These are phyloP conservation scores for Shiraia sp. DNA, from an alignment of 2,329 filamentous ascomycete species.

Conservation along the genomic window DNA sequence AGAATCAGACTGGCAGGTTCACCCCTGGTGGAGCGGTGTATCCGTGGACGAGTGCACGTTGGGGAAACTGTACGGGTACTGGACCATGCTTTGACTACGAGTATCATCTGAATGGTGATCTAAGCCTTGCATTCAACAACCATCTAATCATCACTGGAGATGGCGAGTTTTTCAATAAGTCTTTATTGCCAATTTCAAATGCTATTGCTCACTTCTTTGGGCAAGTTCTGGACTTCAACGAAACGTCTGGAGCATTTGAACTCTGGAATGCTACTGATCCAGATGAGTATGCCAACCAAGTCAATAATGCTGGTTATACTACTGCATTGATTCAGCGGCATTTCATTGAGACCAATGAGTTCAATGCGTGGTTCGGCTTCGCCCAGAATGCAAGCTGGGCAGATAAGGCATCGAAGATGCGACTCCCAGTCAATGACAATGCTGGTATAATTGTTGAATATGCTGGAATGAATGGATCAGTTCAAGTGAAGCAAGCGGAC, in stretches of 20 bases:
- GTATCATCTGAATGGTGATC: constrained; percentile 73
- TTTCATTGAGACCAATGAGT: constrained; percentile 60
- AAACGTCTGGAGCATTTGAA: constrained; percentile 38
- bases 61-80: constrained; percentile 68
- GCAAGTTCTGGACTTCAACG: constrained; percentile 64
- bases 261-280: constrained; percentile 69
- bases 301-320: constrained; percentile 71
- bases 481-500: constrained; percentile 71
- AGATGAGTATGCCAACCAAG: constrained; percentile 69
- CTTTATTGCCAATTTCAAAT: constrained; percentile 66
- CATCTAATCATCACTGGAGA: constrained; percentile 65
- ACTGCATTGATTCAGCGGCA: constrained; percentile 64
- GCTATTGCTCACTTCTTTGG: constrained; percentile 65
- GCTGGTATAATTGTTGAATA: constrained; percentile 68
- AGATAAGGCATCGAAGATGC: constrained; percentile 60
- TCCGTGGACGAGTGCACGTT: constrained; percentile 69
- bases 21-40: constrained; percentile 63
- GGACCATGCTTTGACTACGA: constrained; percentile 70
- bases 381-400: constrained; percentile 62
- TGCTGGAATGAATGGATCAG: constrained; percentile 66
- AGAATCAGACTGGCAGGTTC: constrained; percentile 62
- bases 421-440: constrained; percentile 56
- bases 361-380: constrained; percentile 60
- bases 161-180: constrained; percentile 57
- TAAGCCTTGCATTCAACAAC: constrained; percentile 65